phyloP scores from a whole-genome alignment of 495 filamentous ascomycete genomes.

The Talaromyces adpressus region DNA sequence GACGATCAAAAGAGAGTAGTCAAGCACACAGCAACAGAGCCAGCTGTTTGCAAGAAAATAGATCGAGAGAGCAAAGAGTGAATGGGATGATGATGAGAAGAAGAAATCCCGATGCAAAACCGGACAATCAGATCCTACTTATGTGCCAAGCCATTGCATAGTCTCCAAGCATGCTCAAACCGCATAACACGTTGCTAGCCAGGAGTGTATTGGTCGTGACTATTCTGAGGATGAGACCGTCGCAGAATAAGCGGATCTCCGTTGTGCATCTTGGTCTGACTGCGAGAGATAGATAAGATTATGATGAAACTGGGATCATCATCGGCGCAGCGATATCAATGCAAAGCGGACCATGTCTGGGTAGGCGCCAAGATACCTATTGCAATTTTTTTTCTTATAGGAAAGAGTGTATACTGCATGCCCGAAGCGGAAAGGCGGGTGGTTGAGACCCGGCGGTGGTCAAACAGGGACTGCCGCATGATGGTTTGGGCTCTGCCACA shows the following conservation, averaged over 20 bases:
- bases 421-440: not conserved
- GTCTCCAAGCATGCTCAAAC: not conserved
- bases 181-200: not conserved
- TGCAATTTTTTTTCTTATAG: not conserved
- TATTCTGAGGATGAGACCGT: constrained; percentile 2
- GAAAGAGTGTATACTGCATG: not conserved
- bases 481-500: constrained; percentile 1
- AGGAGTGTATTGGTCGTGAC: not conserved
- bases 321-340: not conserved
- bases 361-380: not conserved
- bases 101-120: not conserved
- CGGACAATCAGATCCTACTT: not conserved
- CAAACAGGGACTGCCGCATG: constrained; percentile 5
- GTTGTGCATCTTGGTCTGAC: not conserved
- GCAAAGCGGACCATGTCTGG: not conserved
- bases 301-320: not conserved
- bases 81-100: not conserved
- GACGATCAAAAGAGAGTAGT: not conserved
- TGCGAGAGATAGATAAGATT: constrained; percentile 3
- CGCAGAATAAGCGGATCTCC: not conserved
- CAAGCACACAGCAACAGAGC: constrained; percentile 1
- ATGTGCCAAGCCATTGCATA: not conserved
- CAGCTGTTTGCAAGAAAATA: not conserved
- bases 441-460: not conserved
- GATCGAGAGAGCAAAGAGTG: constrained; percentile 2